phyloP scores from a whole-genome alignment of 805 yeast species.

The Starmerella geochares region DNA sequence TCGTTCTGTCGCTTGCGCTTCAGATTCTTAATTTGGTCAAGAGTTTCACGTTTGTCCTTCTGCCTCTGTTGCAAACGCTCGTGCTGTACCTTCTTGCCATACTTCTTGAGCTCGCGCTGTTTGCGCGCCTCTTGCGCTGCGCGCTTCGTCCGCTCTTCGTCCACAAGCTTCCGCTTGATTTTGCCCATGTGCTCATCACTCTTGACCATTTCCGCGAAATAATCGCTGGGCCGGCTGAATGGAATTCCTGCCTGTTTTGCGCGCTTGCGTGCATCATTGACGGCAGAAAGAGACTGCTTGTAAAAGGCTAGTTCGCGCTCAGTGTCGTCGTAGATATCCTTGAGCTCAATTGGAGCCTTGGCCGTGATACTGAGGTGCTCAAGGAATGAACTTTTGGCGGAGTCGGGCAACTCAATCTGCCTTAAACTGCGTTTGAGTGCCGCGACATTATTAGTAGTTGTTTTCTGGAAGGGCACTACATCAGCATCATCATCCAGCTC shows the following conservation, averaged over 20 bases:
- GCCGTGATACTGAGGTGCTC: slow-evolving; percentile 75
- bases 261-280: slow-evolving; percentile 58
- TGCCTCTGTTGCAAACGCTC: slow-evolving; percentile 89
- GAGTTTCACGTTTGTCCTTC: slow-evolving; percentile 79
- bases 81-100: slow-evolving; percentile 93
- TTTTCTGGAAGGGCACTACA: slow-evolving; percentile 80
- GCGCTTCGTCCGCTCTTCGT: slow-evolving; percentile 61
- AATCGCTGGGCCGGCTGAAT: slow-evolving; percentile 86
- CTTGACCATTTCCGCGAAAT: slow-evolving; percentile 97
- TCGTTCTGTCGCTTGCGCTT: slow-evolving; percentile 76
- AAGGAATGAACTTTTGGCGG: slow-evolving; percentile 57
- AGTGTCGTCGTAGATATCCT: slow-evolving; percentile 88
- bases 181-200: slow-evolving; percentile 97
- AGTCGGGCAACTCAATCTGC: slow-evolving; percentile 36
- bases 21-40: slow-evolving; percentile 82
- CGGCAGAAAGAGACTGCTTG: slow-evolving; percentile 86
- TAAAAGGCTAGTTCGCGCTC: slow-evolving; percentile 92
- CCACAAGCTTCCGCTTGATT: slow-evolving; percentile 66
- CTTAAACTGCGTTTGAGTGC: slow-evolving; percentile 40
- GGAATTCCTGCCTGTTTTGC: slow-evolving; percentile 60
- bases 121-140: slow-evolving; percentile 88
- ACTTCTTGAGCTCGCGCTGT: slow-evolving; percentile 90
- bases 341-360: slow-evolving; percentile 47
- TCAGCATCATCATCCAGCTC: slow-evolving; percentile 93
- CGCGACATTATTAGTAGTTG: slow-evolving; percentile 77